Conservation (phyloP, 2,329 filamentous ascomycete species). For the Alternaria angustiovoidea region DNA sequence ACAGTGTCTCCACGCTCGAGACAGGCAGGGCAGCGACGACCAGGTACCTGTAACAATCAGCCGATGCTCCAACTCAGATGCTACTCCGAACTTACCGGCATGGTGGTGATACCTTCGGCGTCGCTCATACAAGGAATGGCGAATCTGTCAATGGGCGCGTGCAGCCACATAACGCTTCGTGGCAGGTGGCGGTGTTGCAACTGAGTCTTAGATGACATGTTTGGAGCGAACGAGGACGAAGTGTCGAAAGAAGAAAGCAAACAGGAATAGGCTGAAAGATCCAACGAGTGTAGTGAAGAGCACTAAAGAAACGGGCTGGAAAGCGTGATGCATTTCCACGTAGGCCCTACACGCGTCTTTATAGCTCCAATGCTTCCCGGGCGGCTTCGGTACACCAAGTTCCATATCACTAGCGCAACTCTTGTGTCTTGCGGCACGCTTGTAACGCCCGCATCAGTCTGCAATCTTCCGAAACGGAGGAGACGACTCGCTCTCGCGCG, state of each 20-base stretch:
- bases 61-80: background rate
- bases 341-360: conserved; percentile 15
- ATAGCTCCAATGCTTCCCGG: conserved; percentile 15
- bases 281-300: conserved; percentile 2
- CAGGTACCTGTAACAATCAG: conserved; percentile 45
- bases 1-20: conserved; percentile 51
- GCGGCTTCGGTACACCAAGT: conserved; percentile 5
- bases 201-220: background rate
- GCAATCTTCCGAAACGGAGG: conserved; percentile 23
- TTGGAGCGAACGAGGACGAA: background rate
- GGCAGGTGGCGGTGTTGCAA: background rate
- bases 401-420: conserved; percentile 6
- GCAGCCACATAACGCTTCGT: conserved; percentile 36
- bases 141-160: conserved; percentile 34
- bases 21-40: conserved; percentile 51
- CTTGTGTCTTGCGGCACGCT: conserved; percentile 20
- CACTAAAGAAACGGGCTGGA: background rate
- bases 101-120: conserved; percentile 41
- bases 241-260: background rate
- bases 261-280: background rate
- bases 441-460: conserved; percentile 25
- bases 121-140: conserved; percentile 40
- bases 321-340: background rate
- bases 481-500: conserved; percentile 19
- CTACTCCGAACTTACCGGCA: conserved; percentile 40